Evolutionary conservation across 495 filamentous ascomycete genomes (phyloP), one percentile per base, ranked within the genome.

Genomic region (Penicilliopsis zonata): DNA sequence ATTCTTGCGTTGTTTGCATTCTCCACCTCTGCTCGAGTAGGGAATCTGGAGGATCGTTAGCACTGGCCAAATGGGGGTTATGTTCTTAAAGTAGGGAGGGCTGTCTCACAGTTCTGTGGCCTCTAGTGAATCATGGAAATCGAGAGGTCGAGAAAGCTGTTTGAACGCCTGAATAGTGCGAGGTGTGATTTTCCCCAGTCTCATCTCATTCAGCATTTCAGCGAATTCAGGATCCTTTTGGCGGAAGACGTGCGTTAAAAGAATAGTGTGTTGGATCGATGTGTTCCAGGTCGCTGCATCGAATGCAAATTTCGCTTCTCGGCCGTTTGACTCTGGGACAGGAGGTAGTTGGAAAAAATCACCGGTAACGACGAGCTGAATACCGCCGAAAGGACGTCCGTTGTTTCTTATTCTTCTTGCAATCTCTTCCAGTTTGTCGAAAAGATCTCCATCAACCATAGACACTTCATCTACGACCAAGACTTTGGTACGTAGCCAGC

Each of bases 271-370:
- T 44, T 92, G 78, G 31, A 98, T 88, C 7, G 80, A 78, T 12
- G 86, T 90, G 39, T 68, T 80, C 90, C 90, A 98, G 0, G 84
- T 87, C 3, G 71, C 73, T 5, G 88, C 88, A 39, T 92, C 80
- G 45, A 98, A 98, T 1, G 86, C 78, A 52, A 98, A 98, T 49
- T 83, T 94, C 25, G 76, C 69, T 9, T 77, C 64, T 27, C 72
- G 70, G 20, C 73, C 76, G 31, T 69, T 65, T 5, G 46, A 42
- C 4, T 93, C 86, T 3, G 90, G 86, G 2, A 98, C 90, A 2
- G 90, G 90, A 3, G 90, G 90, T 9, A 98, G 53, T 55, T 98
- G 90, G 54, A 96, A 98, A 55, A 96, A 98, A 49, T 98, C 90
- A 2, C 90, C 90, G 0, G 92, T 96, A 29, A 98, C 82, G 25